Evolutionary conservation across 345 rosid species (phyloP).

Genomic region (Cochlearia excelsa): DNA sequence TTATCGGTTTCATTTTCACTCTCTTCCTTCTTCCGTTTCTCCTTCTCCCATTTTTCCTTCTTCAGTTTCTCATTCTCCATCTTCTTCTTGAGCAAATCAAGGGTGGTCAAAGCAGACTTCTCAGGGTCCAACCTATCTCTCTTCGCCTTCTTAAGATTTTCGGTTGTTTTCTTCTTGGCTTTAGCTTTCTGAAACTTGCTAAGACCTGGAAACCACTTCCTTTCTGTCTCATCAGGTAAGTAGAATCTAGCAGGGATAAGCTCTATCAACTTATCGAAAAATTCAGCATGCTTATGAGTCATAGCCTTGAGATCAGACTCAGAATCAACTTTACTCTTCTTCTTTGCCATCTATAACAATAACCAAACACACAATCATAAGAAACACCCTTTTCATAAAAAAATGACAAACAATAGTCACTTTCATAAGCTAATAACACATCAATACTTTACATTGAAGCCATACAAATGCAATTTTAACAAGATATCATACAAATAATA

Average conservation of each 20-base stretch:
- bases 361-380: slow-evolving; percentile 26
- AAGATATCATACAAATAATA: neutral
- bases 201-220: slow-evolving; percentile 76
- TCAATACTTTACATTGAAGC: slow-evolving; percentile 14
- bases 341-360: slow-evolving; percentile 49
- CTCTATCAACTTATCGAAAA: slow-evolving; percentile 72
- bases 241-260: slow-evolving; percentile 89
- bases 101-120: slow-evolving; percentile 52
- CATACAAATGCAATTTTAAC: neutral
- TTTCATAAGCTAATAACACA: slow-evolving; percentile 14
- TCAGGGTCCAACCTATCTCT: slow-evolving; percentile 76
- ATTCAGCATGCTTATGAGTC: slow-evolving; percentile 49
- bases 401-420: neutral
- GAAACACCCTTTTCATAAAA: neutral
- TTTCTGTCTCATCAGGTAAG: slow-evolving; percentile 74
- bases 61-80: slow-evolving; percentile 70
- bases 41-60: too few species aligned
- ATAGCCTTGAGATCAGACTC: slow-evolving; percentile 41
- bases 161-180: slow-evolving; percentile 61
- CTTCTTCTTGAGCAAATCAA: slow-evolving; percentile 60
- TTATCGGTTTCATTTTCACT: slow-evolving; percentile 41
- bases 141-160: slow-evolving; percentile 76
- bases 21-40: too few species aligned
- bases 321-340: slow-evolving; percentile 27
- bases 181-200: slow-evolving; percentile 61